Conservation (phyloP, 371 early-diverging fungal species). For the Batrachochytrium dendrobatidis region DNA sequence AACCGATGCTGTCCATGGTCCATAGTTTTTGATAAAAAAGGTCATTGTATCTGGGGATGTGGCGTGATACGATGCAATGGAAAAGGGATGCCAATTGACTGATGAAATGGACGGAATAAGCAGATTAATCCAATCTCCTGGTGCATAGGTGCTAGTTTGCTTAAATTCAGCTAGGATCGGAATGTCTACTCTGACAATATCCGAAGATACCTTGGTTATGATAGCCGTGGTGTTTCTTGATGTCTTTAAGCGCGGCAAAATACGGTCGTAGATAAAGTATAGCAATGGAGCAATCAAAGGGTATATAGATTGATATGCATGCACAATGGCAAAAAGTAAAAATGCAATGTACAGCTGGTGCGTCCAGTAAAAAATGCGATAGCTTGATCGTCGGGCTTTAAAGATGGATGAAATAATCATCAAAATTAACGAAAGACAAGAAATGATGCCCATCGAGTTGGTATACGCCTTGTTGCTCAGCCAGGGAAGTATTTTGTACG, state of each 20-base stretch:
- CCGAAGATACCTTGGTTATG: not conserved
- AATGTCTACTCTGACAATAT: conserved; percentile 12
- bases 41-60: conserved; percentile 2
- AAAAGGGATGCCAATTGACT: conserved; percentile 21
- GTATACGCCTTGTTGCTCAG: not conserved
- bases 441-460: conserved; percentile 11
- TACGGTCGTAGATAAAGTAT: conserved; percentile 19
- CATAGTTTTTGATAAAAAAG: conserved; percentile 9
- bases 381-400: conserved; percentile 10
- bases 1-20: conserved; percentile 8
- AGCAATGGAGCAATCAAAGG: too few relatives aligned
- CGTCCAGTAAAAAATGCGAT: conserved; percentile 16
- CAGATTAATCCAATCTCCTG: conserved; percentile 18
- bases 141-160: conserved; percentile 8
- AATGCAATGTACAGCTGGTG: conserved; percentile 18
- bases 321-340: conserved; percentile 9
- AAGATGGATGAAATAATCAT: conserved; percentile 14
- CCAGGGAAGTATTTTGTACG: conserved; percentile 9
- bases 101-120: conserved; percentile 12
- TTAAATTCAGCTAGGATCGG: conserved; percentile 4
- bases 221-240: conserved; percentile 6
- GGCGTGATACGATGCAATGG: conserved; percentile 9
- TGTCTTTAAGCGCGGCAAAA: conserved; percentile 7
- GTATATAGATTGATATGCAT: too few relatives aligned
- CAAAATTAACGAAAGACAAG: conserved; percentile 2